Evolutionary conservation across 345 rosid species (phyloP).

Genomic region (Cardamine resedifolia): DNA sequence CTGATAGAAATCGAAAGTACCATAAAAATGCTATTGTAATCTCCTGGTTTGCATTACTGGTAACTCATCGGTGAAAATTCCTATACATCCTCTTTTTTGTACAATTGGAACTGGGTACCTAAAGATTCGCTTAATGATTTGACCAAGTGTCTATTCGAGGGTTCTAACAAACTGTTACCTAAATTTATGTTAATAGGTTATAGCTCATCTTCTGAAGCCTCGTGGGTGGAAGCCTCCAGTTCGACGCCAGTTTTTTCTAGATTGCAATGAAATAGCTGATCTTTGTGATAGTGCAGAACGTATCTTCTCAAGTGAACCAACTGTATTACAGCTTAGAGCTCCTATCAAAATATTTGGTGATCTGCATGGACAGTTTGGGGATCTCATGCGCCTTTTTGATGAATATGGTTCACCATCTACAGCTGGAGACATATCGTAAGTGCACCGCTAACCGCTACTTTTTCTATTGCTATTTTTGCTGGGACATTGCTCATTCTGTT

Average conservation of each 20-base stretch:
- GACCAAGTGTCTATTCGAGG: background rate
- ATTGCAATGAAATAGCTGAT: constrained; percentile 92
- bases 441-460: constrained; percentile 6
- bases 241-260: constrained; percentile 84
- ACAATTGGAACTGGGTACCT: background rate
- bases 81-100: background rate
- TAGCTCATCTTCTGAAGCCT: constrained; percentile 85
- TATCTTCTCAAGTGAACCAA: constrained; percentile 79
- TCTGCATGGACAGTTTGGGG: constrained; percentile 94
- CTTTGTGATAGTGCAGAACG: constrained; percentile 88
- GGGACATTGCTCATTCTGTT: constrained; percentile 19
- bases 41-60: constrained; percentile 2
- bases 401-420: constrained; percentile 95
- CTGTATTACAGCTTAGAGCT: constrained; percentile 83
- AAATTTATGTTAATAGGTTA: constrained; percentile 48
- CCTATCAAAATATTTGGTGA: constrained; percentile 94
- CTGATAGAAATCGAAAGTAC: background rate
- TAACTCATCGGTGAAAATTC: constrained; percentile 3
- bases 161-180: constrained; percentile 9
- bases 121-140: background rate
- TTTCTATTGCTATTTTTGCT: constrained; percentile 7
- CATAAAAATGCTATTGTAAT: background rate
- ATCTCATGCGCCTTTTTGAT: constrained; percentile 96
- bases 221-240: constrained; percentile 98
- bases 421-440: constrained; percentile 96